These are phyloP conservation scores for Paraconiothyrium sp. DNA, from an alignment of 2,329 filamentous ascomycete species.

Conservation along the genomic window DNA sequence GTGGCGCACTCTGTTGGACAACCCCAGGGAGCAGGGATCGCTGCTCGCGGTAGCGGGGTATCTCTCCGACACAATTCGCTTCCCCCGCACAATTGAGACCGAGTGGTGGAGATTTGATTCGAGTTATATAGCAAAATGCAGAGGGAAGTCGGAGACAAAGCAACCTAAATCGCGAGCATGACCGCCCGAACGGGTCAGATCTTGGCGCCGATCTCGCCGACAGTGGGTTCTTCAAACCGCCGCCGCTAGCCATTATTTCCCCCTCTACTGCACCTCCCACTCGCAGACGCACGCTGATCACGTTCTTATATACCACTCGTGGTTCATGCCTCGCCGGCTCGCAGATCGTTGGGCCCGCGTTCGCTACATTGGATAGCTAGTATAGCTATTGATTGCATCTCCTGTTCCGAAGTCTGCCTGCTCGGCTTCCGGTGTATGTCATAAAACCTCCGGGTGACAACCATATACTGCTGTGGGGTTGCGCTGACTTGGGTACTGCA, in stretches of 20 bases:
- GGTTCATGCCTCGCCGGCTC: conserved; percentile 64
- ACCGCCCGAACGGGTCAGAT: not conserved
- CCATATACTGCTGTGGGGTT: conserved; percentile 5
- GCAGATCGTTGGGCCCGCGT: conserved; percentile 61
- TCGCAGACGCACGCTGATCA: conserved; percentile 12
- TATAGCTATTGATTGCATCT: conserved; percentile 16
- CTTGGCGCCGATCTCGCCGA: conserved; percentile 28
- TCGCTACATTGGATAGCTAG: conserved; percentile 56
- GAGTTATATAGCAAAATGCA: not conserved
- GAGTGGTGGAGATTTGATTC: not conserved
- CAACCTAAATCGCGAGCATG: not conserved
- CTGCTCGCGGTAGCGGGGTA: conserved; percentile 1
- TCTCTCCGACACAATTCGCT: not conserved
- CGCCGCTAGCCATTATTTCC: conserved; percentile 30
- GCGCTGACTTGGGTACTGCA: conserved; percentile 4
- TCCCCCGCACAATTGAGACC: not conserved
- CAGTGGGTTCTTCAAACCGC: not conserved
- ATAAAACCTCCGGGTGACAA: conserved; percentile 3
- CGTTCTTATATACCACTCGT: conserved; percentile 20
- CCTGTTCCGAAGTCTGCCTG: conserved; percentile 23
- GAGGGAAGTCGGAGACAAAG: not conserved
- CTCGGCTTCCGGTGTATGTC: conserved; percentile 33
- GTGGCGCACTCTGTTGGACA: not conserved
- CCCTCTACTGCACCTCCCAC: conserved; percentile 20
- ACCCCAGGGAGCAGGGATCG: conserved; percentile 2